Conservation (phyloP, 768 basidiomycete genomes). For the Rhizopogon vinicolor region DNA sequence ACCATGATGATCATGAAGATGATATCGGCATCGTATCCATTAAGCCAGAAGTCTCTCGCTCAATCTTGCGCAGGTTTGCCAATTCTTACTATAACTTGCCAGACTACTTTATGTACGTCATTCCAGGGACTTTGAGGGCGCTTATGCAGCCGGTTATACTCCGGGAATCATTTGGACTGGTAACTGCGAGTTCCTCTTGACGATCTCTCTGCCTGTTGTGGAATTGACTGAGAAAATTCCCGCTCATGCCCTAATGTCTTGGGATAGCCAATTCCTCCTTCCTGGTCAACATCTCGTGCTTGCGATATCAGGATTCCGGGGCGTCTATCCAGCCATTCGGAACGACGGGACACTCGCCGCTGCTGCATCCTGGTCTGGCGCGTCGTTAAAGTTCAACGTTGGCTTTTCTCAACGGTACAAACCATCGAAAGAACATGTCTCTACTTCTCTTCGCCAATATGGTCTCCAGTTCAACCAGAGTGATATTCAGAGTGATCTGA, state of each 20-base stretch:
- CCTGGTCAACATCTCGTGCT: slow-evolving; percentile 56
- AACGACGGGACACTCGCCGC: slow-evolving; percentile 36
- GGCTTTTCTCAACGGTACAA: slow-evolving; percentile 61
- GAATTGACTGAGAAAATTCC: slow-evolving; percentile 48
- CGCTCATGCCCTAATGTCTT: slow-evolving; percentile 65
- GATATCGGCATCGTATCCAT: background rate
- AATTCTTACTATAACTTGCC: slow-evolving; percentile 3
- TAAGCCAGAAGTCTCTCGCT: background rate
- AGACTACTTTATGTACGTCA: background rate
- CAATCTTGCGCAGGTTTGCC: background rate
- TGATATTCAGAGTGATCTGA: slow-evolving; percentile 13
- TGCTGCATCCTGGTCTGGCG: slow-evolving; percentile 30
- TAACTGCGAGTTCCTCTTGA: slow-evolving; percentile 47
- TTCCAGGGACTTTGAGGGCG: slow-evolving; percentile 54
- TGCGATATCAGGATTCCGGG: slow-evolving; percentile 54
- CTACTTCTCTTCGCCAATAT: slow-evolving; percentile 45
- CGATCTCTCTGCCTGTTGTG: slow-evolving; percentile 54
- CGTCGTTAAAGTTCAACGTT: slow-evolving; percentile 49
- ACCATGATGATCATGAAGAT: slow-evolving; percentile 27
- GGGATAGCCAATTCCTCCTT: slow-evolving; percentile 63
- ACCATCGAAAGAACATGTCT: slow-evolving; percentile 45
- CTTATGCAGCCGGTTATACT: slow-evolving; percentile 50
- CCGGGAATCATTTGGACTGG: slow-evolving; percentile 55
- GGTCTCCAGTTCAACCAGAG: slow-evolving; percentile 40
- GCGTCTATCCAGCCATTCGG: slow-evolving; percentile 49